Percentiles rank a stretch among this genome's conserved stretches.
Evolutionary conservation across 768 basidiomycete species (phyloP).

Genomic region (Hypholoma fasciculare): DNA sequence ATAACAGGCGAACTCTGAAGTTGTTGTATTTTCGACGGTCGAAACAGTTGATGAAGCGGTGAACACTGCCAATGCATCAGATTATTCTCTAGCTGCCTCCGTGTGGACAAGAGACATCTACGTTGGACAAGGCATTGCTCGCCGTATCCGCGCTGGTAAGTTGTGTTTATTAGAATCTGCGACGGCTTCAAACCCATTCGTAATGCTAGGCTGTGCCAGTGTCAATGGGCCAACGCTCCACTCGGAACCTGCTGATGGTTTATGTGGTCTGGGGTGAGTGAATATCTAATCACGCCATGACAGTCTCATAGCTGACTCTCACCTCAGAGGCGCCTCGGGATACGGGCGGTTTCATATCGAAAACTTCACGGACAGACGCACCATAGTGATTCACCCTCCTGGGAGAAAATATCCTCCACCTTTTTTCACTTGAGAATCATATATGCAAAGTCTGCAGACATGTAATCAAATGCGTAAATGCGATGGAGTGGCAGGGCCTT

Average conservation of each 20-base stretch:
- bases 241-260: slow-evolving; percentile 35
- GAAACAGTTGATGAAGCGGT: slow-evolving; percentile 56
- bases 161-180: no score
- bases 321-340: slow-evolving; percentile 41
- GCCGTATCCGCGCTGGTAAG: slow-evolving; percentile 47
- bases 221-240: slow-evolving; percentile 58
- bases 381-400: slow-evolving; percentile 41
- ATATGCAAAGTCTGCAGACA: neutral
- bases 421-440: neutral
- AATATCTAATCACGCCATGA: no score
- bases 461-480: no score
- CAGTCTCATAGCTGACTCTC: neutral
- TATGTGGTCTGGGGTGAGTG: slow-evolving; percentile 48
- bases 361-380: slow-evolving; percentile 46
- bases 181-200: neutral
- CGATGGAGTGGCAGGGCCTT: no score
- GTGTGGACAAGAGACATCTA: slow-evolving; percentile 53
- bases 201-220: slow-evolving; percentile 43
- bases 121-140: slow-evolving; percentile 44
- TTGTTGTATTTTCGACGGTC: slow-evolving; percentile 43
- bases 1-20: slow-evolving; percentile 17
- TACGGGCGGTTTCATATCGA: slow-evolving; percentile 56
- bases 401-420: slow-evolving; percentile 22
- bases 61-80: slow-evolving; percentile 52
- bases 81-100: slow-evolving; percentile 50